Evolutionary conservation across 2,329 filamentous ascomycete genomes (phyloP), one percentile per base, ranked within the genome.

Genomic region (Pseudogymnoascus sp.): DNA sequence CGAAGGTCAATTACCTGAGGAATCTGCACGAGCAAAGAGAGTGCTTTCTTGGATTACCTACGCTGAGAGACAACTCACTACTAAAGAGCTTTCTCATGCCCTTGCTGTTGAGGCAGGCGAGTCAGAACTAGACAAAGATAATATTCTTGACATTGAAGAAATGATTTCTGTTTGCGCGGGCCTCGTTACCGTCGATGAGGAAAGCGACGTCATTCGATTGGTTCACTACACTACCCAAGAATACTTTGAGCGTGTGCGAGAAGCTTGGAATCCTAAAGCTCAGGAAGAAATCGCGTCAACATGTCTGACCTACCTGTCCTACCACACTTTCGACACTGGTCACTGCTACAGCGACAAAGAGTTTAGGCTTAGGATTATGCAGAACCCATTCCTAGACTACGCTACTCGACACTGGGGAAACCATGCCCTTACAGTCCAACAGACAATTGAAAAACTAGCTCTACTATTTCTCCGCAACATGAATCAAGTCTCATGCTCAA

Each of bases 191-290:
- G 62, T 72, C 7, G 56, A 59, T 26, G 11, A 35, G 14, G 56
- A 59, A 10, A 59, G 56, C 21, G 4, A 59, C 3, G 16, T 59
- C 14, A 62, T 70, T 21, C 65, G 70, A 13, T 59, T 72, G 4
- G 65, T 70, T 3, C 71, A 72, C 62, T 68, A 65, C 47, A 70
- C 71, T 1, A 60, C 67, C 3, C 69, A 72, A 40, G 70, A 73
- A 56, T 73, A 70, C 59, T 65, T 73, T 40, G 11, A 21, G 21
- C 3, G 21, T 7, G 4, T 35, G 3, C 56, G 56, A 38, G 31
- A 59, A 6, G 3, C 0, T 4, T 59, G 29, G 35, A 35, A 14
- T 37, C 56, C 56, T n/a, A 37, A 21, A 24, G 56, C 29, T 3
- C 56, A 37, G 21, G 56, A 35, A 21, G 35, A 37, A 4, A 59